Conservation (phyloP, 768 basidiomycete species). For the Hortiboletus campestris region DNA sequence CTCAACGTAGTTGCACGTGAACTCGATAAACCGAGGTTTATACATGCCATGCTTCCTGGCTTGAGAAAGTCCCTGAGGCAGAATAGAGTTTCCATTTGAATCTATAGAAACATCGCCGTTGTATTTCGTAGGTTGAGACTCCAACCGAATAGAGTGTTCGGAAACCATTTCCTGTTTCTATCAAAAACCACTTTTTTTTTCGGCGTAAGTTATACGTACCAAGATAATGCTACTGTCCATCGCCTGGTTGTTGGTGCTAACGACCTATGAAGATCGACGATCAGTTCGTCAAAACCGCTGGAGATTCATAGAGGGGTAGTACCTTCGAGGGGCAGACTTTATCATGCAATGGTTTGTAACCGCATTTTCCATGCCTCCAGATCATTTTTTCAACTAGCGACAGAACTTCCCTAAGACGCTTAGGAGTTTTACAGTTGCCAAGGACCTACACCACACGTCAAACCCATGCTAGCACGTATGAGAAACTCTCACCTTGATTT, state of each 20-base stretch:
- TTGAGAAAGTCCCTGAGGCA: constrained; percentile 46
- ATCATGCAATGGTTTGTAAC: constrained; percentile 63
- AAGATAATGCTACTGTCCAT: constrained; percentile 66
- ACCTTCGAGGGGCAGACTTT: constrained; percentile 80
- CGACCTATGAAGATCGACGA: constrained; percentile 33
- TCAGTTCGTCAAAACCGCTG: neutral
- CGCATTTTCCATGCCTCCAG: constrained; percentile 65
- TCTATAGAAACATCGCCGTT: constrained; percentile 49
- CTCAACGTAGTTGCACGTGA: constrained; percentile 62
- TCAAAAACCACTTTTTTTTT: constrained; percentile 1
- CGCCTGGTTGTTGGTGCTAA: constrained; percentile 35
- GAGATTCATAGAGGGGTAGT: neutral
- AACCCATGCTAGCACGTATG: neutral
- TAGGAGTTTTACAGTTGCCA: constrained; percentile 68
- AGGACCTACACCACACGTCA: constrained; percentile 24
- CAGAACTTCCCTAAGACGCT: constrained; percentile 58
- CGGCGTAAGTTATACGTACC: constrained; percentile 34
- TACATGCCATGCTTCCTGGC: constrained; percentile 41
- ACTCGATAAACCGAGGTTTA: constrained; percentile 82
- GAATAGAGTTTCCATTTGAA: constrained; percentile 47
- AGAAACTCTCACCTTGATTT: constrained; percentile 56
- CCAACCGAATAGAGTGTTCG: constrained; percentile 55
- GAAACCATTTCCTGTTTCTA: constrained; percentile 68
- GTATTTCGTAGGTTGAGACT: constrained; percentile 47
- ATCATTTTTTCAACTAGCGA: constrained; percentile 58